These are phyloP conservation scores for Citrus reticulata DNA, from an alignment of 345 rosid genomes.

Conservation along the genomic window DNA sequence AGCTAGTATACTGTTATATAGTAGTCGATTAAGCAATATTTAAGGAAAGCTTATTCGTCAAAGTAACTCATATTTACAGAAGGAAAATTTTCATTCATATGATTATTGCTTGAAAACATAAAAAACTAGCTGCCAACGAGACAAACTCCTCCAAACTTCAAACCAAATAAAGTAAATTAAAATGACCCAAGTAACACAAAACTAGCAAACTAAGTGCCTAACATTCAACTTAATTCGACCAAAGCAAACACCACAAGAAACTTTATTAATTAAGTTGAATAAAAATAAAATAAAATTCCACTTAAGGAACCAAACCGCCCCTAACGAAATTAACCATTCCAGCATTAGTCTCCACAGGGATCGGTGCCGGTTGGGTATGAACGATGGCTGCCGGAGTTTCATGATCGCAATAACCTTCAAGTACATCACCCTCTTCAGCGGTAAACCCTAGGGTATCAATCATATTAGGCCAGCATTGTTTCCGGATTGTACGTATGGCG, in stretches of 20 bases:
- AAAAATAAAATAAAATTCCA: not conserved
- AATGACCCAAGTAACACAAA: not conserved
- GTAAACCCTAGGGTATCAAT: constrained; percentile 58
- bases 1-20: no score
- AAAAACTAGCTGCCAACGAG: no score
- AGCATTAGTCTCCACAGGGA: not conserved
- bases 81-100: no score
- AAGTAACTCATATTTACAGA: no score
- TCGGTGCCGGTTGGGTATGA: not conserved
- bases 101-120: not conserved
- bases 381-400: not conserved
- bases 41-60: no score
- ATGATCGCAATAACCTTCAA: constrained; percentile 66
- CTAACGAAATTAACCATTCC: not conserved
- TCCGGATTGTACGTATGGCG: constrained; percentile 49
- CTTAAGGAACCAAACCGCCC: not conserved
- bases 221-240: not conserved
- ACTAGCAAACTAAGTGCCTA: not conserved
- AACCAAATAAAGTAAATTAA: not conserved
- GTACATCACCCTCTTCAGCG: constrained; percentile 55
- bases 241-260: not conserved
- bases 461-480: constrained; percentile 65
- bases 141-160: not conserved
- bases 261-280: not conserved
- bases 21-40: no score